Evolutionary conservation across 805 yeast genomes (phyloP).

Genomic region (Saturnispora diversa): DNA sequence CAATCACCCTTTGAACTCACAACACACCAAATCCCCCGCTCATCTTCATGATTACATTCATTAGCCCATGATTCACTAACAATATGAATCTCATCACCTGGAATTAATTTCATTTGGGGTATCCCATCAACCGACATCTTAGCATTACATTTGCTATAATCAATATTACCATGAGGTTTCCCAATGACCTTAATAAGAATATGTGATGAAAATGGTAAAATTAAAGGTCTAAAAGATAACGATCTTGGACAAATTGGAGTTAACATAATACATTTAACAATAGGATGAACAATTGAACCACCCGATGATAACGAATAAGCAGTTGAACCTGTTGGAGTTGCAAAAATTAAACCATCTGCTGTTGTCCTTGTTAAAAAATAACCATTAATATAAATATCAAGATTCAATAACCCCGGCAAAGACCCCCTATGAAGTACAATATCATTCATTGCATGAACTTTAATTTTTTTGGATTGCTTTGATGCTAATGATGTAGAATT

Average conservation of each 20-base stretch:
- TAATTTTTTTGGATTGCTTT: slow-evolving; percentile 15
- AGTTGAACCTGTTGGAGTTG: slow-evolving; percentile 94
- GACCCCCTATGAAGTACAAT: slow-evolving; percentile 82
- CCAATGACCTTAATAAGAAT: slow-evolving; percentile 54
- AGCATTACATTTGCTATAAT: slow-evolving; percentile 28
- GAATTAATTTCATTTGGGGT: slow-evolving; percentile 55
- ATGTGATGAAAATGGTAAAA: slow-evolving; percentile 72
- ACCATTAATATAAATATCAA: slow-evolving; percentile 81
- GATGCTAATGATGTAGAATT: slow-evolving; percentile 14
- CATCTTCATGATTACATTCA: slow-evolving; percentile 18
- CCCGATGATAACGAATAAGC: slow-evolving; percentile 88
- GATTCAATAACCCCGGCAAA: slow-evolving; percentile 72
- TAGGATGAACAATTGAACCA: slow-evolving; percentile 87
- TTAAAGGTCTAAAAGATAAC: slow-evolving; percentile 79
- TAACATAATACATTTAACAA: slow-evolving; percentile 70
- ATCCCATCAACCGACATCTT: slow-evolving; percentile 80
- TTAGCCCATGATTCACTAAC: slow-evolving; percentile 58
- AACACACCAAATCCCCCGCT: slow-evolving; percentile 77
- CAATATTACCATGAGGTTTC: slow-evolving; percentile 31
- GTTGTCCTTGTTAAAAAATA: slow-evolving; percentile 81
- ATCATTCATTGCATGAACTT: slow-evolving; percentile 81
- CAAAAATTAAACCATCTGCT: slow-evolving; percentile 79
- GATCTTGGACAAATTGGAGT: slow-evolving; percentile 93
- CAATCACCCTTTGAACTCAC: slow-evolving; percentile 80
- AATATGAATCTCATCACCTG: slow-evolving; percentile 76